Conservation (phyloP, 2,329 filamentous ascomycete species). For the Aspergillus brasiliensis region DNA sequence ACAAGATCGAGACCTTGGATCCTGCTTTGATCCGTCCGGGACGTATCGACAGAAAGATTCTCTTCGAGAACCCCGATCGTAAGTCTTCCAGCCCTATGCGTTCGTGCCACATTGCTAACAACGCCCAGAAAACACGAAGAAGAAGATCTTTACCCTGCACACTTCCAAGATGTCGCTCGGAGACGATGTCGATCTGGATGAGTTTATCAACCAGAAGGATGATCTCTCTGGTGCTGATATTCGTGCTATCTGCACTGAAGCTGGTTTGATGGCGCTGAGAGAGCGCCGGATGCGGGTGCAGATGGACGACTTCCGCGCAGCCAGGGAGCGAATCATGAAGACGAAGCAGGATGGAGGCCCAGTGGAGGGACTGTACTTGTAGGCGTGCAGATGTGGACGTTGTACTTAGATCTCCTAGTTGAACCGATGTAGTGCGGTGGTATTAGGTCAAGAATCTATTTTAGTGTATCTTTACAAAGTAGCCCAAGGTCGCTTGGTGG, state of each 20-base stretch:
- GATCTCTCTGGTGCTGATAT: slow-evolving; percentile 97
- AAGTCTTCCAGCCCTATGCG: slow-evolving; percentile 33
- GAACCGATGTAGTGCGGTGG: slow-evolving; percentile 6
- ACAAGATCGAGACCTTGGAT: slow-evolving; percentile 98
- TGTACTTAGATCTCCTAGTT: slow-evolving; percentile 16
- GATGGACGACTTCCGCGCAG: slow-evolving; percentile 95
- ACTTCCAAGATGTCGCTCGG: slow-evolving; percentile 98
- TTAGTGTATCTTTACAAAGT: slow-evolving; percentile 29
- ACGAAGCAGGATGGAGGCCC: slow-evolving; percentile 99
- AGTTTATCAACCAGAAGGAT: slow-evolving; percentile 98
- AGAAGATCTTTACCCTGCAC: slow-evolving; percentile 98
- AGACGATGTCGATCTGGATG: slow-evolving; percentile 95
- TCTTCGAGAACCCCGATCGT: slow-evolving; percentile 73
- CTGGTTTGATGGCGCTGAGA: slow-evolving; percentile 87
- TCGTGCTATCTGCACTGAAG: slow-evolving; percentile 98
- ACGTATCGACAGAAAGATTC: slow-evolving; percentile 97
- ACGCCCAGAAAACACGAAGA: slow-evolving; percentile 73
- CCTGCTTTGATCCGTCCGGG: slow-evolving; percentile 94
- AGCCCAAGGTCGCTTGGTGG: not conserved
- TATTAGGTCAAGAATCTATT: slow-evolving; percentile 11
- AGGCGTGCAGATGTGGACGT: slow-evolving; percentile 42
- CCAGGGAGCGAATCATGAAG: slow-evolving; percentile 90
- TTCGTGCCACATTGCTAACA: slow-evolving; percentile 23
- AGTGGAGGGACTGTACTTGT: slow-evolving; percentile 92
- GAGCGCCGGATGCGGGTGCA: slow-evolving; percentile 97